Conservation (phyloP, 176 grass and related monocot species). For the Lolium multiflorum region DNA sequence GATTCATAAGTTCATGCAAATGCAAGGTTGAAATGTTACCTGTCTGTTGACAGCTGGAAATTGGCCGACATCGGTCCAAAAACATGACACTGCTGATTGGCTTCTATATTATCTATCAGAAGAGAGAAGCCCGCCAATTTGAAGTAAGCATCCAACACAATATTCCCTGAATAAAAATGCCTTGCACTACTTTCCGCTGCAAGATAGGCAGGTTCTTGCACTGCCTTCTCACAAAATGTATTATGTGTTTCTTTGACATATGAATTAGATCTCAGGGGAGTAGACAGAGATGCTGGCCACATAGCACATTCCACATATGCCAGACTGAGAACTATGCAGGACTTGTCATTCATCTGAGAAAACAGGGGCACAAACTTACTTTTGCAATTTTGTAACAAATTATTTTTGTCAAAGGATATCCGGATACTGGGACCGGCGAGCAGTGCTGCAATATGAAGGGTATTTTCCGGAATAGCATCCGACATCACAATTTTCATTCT, state of each 20-base stretch:
- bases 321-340: conserved; percentile 55
- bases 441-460: conserved; percentile 55
- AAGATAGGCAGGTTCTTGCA: conserved; percentile 26
- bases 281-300: conserved; percentile 57
- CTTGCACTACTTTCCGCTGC: conserved; percentile 40
- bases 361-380: conserved; percentile 16
- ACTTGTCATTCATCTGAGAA: conserved; percentile 47
- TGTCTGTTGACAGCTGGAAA: conserved; percentile 62
- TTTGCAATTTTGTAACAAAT: conserved; percentile 36
- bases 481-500: conserved; percentile 45
- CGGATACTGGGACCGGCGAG: conserved; percentile 61
- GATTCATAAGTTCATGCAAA: conserved; percentile 26
- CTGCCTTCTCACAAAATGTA: conserved; percentile 45
- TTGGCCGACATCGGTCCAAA: conserved; percentile 68
- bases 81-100: conserved; percentile 60
- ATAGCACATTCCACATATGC: conserved; percentile 60
- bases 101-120: conserved; percentile 62
- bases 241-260: conserved; percentile 37
- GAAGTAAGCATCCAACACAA: conserved; percentile 56
- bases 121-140: conserved; percentile 59
- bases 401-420: conserved; percentile 57
- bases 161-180: conserved; percentile 50
- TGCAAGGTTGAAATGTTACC: conserved; percentile 59
- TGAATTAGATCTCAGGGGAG: conserved; percentile 47
- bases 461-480: conserved; percentile 55